These are phyloP conservation scores for Moesziomyces antarcticus DNA, from an alignment of 1,284 basidiomycete species.

Conservation along the genomic window DNA sequence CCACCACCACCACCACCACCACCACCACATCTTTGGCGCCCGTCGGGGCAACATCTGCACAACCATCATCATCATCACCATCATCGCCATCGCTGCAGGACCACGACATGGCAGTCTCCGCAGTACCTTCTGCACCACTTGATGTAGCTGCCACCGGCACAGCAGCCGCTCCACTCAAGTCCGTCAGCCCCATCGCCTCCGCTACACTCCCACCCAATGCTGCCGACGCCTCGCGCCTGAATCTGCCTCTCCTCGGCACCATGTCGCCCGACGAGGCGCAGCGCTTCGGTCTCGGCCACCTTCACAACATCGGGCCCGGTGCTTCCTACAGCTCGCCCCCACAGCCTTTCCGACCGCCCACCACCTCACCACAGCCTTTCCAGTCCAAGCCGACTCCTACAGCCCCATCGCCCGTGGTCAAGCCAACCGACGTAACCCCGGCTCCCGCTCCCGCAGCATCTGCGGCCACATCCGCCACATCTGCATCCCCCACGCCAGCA, in stretches of 20 bases:
- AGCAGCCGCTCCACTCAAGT: constrained; percentile 10
- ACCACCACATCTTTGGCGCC: constrained; percentile 11
- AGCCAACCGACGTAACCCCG: constrained; percentile 25
- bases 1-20: too few species aligned
- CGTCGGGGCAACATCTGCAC: constrained; percentile 8
- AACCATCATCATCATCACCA: constrained; percentile 14
- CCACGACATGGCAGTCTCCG: constrained; percentile 29
- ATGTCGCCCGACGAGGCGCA: constrained; percentile 19
- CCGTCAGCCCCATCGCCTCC: constrained; percentile 19
- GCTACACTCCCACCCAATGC: constrained; percentile 13
- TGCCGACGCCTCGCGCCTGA: not conserved
- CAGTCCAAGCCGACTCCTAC: constrained; percentile 21
- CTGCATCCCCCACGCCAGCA: constrained; percentile 1
- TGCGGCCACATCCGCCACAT: constrained; percentile 1
- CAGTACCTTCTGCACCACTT: constrained; percentile 15
- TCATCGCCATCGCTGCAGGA: constrained; percentile 14
- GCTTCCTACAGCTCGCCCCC: constrained; percentile 21
- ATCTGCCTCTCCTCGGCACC: constrained; percentile 17
- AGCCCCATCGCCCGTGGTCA: constrained; percentile 18
- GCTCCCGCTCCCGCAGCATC: constrained; percentile 14
- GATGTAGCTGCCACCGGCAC: constrained; percentile 2
- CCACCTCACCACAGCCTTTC: constrained; percentile 32
- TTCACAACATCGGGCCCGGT: constrained; percentile 12
- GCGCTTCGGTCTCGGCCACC: constrained; percentile 17
- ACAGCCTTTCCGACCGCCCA: constrained; percentile 25